Evolutionary conservation across 306 rosid species (phyloP).

Genomic region (Dalbergia cultrata): DNA sequence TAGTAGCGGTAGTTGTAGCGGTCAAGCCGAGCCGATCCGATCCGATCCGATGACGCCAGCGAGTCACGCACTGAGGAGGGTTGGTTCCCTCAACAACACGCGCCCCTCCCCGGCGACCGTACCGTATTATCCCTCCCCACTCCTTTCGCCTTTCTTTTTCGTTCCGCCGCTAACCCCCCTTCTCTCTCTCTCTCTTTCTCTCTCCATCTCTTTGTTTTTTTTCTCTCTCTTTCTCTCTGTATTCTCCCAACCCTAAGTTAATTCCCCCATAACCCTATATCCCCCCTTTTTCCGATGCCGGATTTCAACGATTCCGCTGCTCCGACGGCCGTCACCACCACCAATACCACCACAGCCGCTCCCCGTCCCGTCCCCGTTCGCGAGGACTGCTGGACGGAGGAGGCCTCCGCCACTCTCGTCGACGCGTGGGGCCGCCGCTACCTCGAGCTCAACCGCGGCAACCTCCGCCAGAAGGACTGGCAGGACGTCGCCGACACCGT

Average conservation of each 20-base stretch:
- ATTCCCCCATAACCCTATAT: background rate
- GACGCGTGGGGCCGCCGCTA: conserved; percentile 97
- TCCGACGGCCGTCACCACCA: conserved; percentile 54
- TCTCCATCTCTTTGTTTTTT: background rate
- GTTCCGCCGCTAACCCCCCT: conserved; percentile 78
- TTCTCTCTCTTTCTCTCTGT: conserved; percentile 17
- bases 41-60: conserved; percentile 61
- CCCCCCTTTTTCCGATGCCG: conserved; percentile 61
- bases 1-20: conserved; percentile 45
- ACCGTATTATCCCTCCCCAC: conserved; percentile 72
- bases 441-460: conserved; percentile 93
- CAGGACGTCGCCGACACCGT: conserved; percentile 97
- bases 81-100: conserved; percentile 64
- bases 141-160: conserved; percentile 70
- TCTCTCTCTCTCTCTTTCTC: conserved; percentile 43
- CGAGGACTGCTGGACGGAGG: conserved; percentile 97
- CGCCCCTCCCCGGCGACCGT: conserved; percentile 87
- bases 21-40: conserved; percentile 70
- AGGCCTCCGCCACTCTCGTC: conserved; percentile 86
- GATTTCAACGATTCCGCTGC: conserved; percentile 66
- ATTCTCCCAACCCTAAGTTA: conserved; percentile 35
- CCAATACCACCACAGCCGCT: conserved; percentile 30
- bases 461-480: conserved; percentile 99
- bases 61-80: conserved; percentile 51
- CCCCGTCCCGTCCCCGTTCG: conserved; percentile 84